Percentiles rank a stretch among this genome's conserved stretches.
phyloP scores from a whole-genome alignment of 2,329 filamentous ascomycete genomes.

The Trichoderma harzianum region DNA sequence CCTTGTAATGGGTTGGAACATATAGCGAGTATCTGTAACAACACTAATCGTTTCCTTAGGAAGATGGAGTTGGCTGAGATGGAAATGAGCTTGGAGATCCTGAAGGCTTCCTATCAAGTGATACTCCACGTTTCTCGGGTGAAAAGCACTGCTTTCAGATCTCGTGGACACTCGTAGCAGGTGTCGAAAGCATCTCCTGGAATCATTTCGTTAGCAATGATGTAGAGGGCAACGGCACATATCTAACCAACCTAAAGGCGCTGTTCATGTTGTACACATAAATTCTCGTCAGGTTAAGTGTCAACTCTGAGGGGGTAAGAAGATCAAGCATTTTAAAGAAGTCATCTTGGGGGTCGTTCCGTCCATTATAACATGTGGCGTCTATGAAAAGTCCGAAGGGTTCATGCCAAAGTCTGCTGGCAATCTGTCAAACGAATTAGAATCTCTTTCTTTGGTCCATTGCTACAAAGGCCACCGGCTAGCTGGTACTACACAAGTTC shows the following conservation, averaged over 20 bases:
- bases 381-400: constrained; percentile 66
- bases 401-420: constrained; percentile 66
- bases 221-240: neutral
- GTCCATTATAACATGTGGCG: constrained; percentile 67
- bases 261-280: constrained; percentile 75
- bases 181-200: constrained; percentile 60
- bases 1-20: constrained; percentile 62
- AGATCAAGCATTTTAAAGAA: constrained; percentile 62
- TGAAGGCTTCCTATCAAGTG: constrained; percentile 62
- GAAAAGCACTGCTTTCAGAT: constrained; percentile 58
- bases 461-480: neutral
- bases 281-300: constrained; percentile 56
- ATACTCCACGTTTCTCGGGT: constrained; percentile 64
- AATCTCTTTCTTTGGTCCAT: neutral
- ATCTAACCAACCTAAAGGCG: constrained; percentile 52
- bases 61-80: constrained; percentile 62
- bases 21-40: constrained; percentile 61
- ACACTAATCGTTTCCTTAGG: constrained; percentile 69
- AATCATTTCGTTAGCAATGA: neutral
- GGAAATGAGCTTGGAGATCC: constrained; percentile 64
- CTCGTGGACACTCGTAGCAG: constrained; percentile 60
- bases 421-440: constrained; percentile 46
- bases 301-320: constrained; percentile 60
- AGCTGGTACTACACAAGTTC: neutral
- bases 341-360: constrained; percentile 63